Evolutionary conservation across 1,284 basidiomycete genomes (phyloP).

Genomic region (Lentinula novae-zelandiae): DNA sequence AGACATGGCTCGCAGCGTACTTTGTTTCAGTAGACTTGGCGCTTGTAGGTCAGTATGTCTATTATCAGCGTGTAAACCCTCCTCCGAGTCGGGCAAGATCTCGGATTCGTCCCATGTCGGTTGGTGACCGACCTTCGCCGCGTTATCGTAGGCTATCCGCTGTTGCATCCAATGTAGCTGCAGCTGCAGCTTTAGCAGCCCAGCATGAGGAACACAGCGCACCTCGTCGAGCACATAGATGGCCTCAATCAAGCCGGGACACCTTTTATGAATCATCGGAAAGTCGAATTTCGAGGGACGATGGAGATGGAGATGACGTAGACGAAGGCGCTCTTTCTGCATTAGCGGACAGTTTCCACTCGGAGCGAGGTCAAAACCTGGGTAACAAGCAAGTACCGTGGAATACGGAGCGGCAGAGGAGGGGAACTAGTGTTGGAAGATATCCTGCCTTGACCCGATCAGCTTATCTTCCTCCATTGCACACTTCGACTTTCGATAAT

Average conservation of each 20-base stretch:
- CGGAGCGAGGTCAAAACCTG: conserved; percentile 49
- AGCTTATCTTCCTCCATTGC: conserved; percentile 13
- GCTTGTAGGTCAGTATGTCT: conserved; percentile 60
- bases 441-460: conserved; percentile 18
- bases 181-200: conserved; percentile 60
- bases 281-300: conserved; percentile 23
- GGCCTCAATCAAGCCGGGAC: conserved; percentile 19
- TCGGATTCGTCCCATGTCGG: conserved; percentile 38
- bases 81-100: conserved; percentile 24
- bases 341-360: conserved; percentile 68
- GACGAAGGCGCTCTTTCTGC: conserved; percentile 49
- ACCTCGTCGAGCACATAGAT: conserved; percentile 17
- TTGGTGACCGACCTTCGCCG: conserved; percentile 43
- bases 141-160: conserved; percentile 67
- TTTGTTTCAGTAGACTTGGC: conserved; percentile 47
- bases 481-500: neutral
- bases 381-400: conserved; percentile 58
- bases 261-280: conserved; percentile 21
- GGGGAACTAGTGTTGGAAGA: conserved; percentile 40
- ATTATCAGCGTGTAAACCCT: conserved; percentile 48
- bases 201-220: conserved; percentile 45
- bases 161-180: conserved; percentile 65
- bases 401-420: conserved; percentile 54
- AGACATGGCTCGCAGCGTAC: conserved; percentile 88
- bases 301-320: conserved; percentile 44